These are phyloP conservation scores for Psilocybe tampanensis DNA, from an alignment of 768 basidiomycete genomes.

Conservation along the genomic window DNA sequence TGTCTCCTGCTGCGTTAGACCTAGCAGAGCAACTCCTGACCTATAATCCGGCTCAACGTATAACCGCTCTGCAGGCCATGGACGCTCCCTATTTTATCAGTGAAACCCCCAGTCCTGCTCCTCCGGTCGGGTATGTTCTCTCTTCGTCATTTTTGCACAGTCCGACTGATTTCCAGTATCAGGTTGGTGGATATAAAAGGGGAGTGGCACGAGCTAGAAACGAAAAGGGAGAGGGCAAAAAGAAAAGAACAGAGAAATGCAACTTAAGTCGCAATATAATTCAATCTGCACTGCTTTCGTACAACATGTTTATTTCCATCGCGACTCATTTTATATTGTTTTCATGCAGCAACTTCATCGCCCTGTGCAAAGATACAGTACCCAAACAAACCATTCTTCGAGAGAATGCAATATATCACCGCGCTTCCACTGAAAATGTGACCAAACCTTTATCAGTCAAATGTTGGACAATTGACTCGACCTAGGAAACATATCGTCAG, in stretches of 20 bases:
- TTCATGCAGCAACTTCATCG: neutral
- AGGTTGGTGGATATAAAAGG: constrained; percentile 84
- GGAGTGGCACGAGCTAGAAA: constrained; percentile 98
- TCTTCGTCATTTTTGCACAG: constrained; percentile 1
- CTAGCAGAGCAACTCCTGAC: constrained; percentile 81
- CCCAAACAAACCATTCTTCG: too few species aligned
- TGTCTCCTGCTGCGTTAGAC: constrained; percentile 85
- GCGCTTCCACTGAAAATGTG: constrained; percentile 28
- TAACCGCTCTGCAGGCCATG: constrained; percentile 81
- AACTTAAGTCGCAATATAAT: constrained; percentile 31
- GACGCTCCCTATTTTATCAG: constrained; percentile 80
- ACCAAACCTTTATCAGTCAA: constrained; percentile 74
- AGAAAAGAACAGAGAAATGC: constrained; percentile 57
- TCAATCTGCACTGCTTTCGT: constrained; percentile 10
- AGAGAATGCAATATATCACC: neutral
- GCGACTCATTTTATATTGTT: neutral
- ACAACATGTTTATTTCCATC: neutral
- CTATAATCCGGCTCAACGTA: constrained; percentile 79
- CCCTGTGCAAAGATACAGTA: neutral
- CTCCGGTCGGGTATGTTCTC: constrained; percentile 74
- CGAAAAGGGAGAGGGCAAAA: constrained; percentile 89
- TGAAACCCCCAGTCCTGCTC: constrained; percentile 74
- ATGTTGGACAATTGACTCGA: constrained; percentile 86
- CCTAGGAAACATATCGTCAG: constrained; percentile 42
- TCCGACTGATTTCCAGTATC: constrained; percentile 4